Conservation (phyloP, 1,139 yeast genomes). For the Hanseniaspora uvarum region DNA sequence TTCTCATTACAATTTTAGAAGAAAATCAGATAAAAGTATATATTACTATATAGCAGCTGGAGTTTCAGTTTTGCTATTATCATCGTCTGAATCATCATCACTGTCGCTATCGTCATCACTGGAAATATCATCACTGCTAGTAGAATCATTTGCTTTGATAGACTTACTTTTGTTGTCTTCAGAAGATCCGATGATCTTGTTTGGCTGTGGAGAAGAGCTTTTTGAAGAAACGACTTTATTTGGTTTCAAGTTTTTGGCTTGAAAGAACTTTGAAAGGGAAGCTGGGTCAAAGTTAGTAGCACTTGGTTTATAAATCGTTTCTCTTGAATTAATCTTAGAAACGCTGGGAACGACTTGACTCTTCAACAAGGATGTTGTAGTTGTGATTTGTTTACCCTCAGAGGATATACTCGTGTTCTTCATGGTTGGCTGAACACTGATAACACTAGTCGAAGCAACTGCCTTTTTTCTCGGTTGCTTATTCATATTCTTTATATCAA, state of each 20-base stretch:
- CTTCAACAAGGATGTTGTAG: neutral
- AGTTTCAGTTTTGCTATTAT: slow-evolving; percentile 17
- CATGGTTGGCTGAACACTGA: slow-evolving; percentile 15
- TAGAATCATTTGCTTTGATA: slow-evolving; percentile 12
- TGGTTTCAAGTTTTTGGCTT: slow-evolving; percentile 27
- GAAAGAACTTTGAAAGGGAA: slow-evolving; percentile 31
- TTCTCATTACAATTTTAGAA: neutral
- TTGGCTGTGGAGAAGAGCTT: slow-evolving; percentile 14
- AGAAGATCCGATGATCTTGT: neutral
- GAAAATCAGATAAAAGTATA: slow-evolving; percentile 1
- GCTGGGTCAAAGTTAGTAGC: slow-evolving; percentile 29
- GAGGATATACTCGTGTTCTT: slow-evolving; percentile 14
- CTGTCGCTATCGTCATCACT: slow-evolving; percentile 18
- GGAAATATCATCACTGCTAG: slow-evolving; percentile 19
- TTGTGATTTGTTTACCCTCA: slow-evolving; percentile 9
- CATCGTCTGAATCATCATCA: slow-evolving; percentile 18
- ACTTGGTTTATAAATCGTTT: slow-evolving; percentile 8
- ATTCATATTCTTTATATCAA: neutral
- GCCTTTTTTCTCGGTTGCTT: slow-evolving; percentile 6
- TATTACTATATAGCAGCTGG: slow-evolving; percentile 1
- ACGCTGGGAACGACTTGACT: neutral
- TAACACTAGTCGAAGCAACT: slow-evolving; percentile 9
- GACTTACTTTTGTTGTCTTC: slow-evolving; percentile 18
- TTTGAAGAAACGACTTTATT: neutral
- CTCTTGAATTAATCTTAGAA: neutral